These are phyloP conservation scores for Candida pseudofarinosa DNA, from an alignment of 805 yeast genomes.

Conservation along the genomic window DNA sequence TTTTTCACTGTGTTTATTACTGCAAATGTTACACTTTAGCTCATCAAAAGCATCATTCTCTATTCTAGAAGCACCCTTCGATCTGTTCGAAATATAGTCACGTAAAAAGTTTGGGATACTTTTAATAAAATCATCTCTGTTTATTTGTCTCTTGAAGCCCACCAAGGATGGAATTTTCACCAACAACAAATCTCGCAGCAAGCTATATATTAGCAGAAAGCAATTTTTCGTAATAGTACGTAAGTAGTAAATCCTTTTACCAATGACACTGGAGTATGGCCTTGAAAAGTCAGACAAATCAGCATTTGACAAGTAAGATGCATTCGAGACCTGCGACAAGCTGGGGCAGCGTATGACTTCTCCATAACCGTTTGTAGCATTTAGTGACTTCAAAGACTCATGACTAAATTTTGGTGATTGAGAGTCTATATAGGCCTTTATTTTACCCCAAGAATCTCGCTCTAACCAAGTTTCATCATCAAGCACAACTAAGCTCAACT, in stretches of 20 bases:
- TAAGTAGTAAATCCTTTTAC: slow-evolving; percentile 16
- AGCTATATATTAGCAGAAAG: slow-evolving; percentile 18
- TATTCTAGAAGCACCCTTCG: slow-evolving; percentile 3
- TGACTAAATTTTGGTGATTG: neutral
- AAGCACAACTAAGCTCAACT: slow-evolving; percentile 45
- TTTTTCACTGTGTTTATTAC: neutral
- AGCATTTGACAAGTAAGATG: neutral
- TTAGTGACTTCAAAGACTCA: neutral
- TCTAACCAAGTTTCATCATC: slow-evolving; percentile 59
- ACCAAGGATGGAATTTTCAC: neutral
- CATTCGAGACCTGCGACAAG: neutral
- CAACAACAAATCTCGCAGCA: slow-evolving; percentile 4
- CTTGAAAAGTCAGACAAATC: neutral
- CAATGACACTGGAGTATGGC: slow-evolving; percentile 13
- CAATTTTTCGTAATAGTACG: slow-evolving; percentile 17
- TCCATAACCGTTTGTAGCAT: slow-evolving; percentile 19
- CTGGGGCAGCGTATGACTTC: slow-evolving; percentile 27
- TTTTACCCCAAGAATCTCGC: slow-evolving; percentile 20
- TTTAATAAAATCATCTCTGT: neutral
- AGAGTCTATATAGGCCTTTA: neutral
- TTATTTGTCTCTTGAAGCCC: neutral
- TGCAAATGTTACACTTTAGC: neutral
- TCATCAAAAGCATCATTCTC: neutral
- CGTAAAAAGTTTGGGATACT: slow-evolving; percentile 26
- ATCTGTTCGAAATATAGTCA: slow-evolving; percentile 20